Conservation (phyloP, 768 basidiomycete genomes). For the Pseudohyphozyma bogoriensis region DNA sequence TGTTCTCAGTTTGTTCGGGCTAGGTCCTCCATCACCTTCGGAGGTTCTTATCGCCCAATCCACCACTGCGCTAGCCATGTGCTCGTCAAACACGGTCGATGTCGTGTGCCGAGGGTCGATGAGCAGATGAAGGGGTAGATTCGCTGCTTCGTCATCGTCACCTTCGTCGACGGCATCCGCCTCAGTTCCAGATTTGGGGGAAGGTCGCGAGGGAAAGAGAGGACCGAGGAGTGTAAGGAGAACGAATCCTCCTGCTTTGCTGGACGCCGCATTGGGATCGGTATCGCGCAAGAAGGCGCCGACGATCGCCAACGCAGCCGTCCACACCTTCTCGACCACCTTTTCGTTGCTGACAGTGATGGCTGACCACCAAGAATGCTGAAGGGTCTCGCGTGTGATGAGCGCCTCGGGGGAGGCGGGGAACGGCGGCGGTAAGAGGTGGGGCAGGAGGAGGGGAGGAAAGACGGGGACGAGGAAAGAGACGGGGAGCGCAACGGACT, state of each 20-base stretch:
- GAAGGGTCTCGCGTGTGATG: slow-evolving; percentile 25
- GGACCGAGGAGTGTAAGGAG: slow-evolving; percentile 50
- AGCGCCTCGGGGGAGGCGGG: slow-evolving; percentile 33
- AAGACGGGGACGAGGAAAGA: background rate
- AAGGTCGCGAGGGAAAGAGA: too few relatives aligned
- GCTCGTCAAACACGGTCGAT: too few relatives aligned
- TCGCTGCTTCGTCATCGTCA: too few relatives aligned
- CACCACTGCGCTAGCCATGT: too few relatives aligned
- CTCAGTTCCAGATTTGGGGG: too few relatives aligned
- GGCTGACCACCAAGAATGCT: slow-evolving; percentile 50
- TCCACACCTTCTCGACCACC: slow-evolving; percentile 49
- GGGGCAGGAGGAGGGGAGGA: background rate
- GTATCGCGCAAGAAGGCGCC: slow-evolving; percentile 49
- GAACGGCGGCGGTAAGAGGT: slow-evolving; percentile 40
- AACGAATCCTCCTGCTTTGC: slow-evolving; percentile 51
- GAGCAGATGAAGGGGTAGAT: too few relatives aligned
- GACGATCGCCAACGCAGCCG: too few relatives aligned
- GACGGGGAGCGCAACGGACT: slow-evolving; percentile 38
- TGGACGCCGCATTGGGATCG: slow-evolving; percentile 29
- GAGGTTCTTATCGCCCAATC: too few relatives aligned
- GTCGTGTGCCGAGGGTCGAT: too few relatives aligned
- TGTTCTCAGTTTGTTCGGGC: too few relatives aligned
- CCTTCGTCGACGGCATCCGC: too few relatives aligned
- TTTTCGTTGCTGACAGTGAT: slow-evolving; percentile 43
- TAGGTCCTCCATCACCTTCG: too few relatives aligned